These are phyloP conservation scores for Persicaria tinctoria DNA, from an alignment of 148 eudicot species.

Conservation along the genomic window DNA sequence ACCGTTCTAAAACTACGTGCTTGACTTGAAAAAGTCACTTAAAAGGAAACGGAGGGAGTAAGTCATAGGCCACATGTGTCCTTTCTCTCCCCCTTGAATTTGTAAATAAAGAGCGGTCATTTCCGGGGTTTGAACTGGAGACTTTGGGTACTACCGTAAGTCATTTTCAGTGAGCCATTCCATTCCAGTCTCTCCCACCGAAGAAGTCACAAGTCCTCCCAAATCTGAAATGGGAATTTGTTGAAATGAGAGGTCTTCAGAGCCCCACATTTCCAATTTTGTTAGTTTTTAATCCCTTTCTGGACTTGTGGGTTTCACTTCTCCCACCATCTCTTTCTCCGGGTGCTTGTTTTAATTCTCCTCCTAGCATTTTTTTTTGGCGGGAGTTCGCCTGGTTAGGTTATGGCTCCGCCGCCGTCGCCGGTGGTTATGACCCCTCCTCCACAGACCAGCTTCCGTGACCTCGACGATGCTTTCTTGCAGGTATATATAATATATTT, in stretches of 20 bases:
- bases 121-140: too few species aligned
- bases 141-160: too few species aligned
- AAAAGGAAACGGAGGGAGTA: too few species aligned
- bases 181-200: too few species aligned
- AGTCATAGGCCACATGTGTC: background rate
- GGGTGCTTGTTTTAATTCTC: background rate
- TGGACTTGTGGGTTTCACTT: background rate
- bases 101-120: too few species aligned
- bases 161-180: too few species aligned
- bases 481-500: slow-evolving; percentile 33
- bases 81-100: too few species aligned
- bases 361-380: background rate
- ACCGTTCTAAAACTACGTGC: too few species aligned
- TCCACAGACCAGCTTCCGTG: slow-evolving; percentile 53
- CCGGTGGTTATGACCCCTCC: slow-evolving; percentile 22
- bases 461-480: slow-evolving; percentile 63
- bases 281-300: background rate
- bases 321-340: background rate
- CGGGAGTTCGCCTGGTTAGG: slow-evolving; percentile 4
- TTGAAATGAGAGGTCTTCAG: background rate
- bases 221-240: background rate
- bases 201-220: background rate
- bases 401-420: slow-evolving; percentile 2
- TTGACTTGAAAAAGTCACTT: too few species aligned
- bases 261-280: background rate